Evolutionary conservation across 2,329 filamentous ascomycete genomes (phyloP), one percentile per base, ranked within the genome.

Genomic region (Westerdykella sp.): DNA sequence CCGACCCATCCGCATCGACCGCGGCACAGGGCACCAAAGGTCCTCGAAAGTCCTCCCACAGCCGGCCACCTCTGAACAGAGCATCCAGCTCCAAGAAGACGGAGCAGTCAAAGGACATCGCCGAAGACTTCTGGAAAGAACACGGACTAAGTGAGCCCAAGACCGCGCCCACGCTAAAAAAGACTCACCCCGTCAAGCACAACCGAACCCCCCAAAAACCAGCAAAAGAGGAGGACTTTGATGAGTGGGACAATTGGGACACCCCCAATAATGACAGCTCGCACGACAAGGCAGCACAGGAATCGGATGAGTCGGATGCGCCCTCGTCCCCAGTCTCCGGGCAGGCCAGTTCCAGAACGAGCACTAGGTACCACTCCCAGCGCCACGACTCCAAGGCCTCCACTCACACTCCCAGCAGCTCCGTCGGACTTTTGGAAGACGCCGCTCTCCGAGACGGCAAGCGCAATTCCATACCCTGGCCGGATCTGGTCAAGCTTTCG

Each of bases 401-500:
- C 25, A 62, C 60, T 46, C 58, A 62, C 44, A 65, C 62, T 39
- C 56, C 47, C 31, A 53, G 54, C 57, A 63, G 51, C 58, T 60
- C 60, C 21, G 44, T 46, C 34, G 56, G 56, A 32, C 47, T 52
- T 36, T 40, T 47, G 23, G 51, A 63, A 39, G 55, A 59, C 36
- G 43, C 46, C 37, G 41, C 54, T 10, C 42, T 54, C 5, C 55
- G 55, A 40, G 57, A 64, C 40, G 38, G 49, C 5, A 65, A 65
- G 40, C 59, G 62, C 40, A 70, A 69, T 43, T 67, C 71, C 2
- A 66, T 75, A 6, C 70, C 85, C 22, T 87, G 87, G 70, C 82
- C 83, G 39, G 78, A 84, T 38, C 76, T 94, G 43, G 83, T 82
- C 60, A 81, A 83, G 50, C 69, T 89, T 34, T 78, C 80, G 7